These are phyloP conservation scores for Cryptococcus deneoformans DNA, from an alignment of 1,284 basidiomycete species.

Conservation along the genomic window DNA sequence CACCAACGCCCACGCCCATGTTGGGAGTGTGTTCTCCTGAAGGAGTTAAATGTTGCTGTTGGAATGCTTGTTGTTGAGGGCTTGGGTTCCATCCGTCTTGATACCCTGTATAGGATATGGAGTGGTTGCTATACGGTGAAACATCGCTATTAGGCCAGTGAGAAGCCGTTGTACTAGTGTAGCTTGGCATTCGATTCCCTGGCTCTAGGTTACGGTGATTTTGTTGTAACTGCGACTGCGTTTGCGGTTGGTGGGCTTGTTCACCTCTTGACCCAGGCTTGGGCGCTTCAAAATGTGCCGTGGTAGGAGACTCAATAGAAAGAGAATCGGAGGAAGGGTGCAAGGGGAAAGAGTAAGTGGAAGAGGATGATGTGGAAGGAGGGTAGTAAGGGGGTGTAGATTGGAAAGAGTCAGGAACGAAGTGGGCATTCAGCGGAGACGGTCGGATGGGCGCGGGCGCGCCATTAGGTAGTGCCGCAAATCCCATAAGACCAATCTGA, in stretches of 20 bases:
- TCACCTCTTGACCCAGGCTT: too few relatives aligned
- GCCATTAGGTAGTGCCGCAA: neutral
- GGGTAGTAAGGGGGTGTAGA: neutral
- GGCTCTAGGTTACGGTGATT: too few relatives aligned
- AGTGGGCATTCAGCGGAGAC: constrained; percentile 14
- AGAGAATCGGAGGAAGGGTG: constrained; percentile 2
- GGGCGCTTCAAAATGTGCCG: neutral
- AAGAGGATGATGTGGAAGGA: neutral
- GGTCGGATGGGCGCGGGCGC: constrained; percentile 8
- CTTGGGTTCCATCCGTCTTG: neutral
- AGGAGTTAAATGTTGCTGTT: neutral
- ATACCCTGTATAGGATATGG: neutral
- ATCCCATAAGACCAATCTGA: constrained; percentile 16
- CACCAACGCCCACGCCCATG: too few relatives aligned
- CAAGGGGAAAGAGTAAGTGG: neutral
- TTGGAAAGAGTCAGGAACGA: constrained; percentile 9
- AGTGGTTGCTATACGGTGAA: neutral
- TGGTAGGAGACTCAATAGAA: neutral
- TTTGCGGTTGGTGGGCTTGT: too few relatives aligned
- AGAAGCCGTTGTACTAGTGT: too few relatives aligned
- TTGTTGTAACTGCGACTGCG: too few relatives aligned
- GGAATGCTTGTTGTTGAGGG: constrained; percentile 2
- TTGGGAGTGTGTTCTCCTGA: too few relatives aligned
- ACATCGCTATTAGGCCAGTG: neutral
- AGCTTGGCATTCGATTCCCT: too few relatives aligned